Evolutionary conservation across 352 stramenopile species (phyloP).

Genomic region (Aphanomyces invadans): DNA sequence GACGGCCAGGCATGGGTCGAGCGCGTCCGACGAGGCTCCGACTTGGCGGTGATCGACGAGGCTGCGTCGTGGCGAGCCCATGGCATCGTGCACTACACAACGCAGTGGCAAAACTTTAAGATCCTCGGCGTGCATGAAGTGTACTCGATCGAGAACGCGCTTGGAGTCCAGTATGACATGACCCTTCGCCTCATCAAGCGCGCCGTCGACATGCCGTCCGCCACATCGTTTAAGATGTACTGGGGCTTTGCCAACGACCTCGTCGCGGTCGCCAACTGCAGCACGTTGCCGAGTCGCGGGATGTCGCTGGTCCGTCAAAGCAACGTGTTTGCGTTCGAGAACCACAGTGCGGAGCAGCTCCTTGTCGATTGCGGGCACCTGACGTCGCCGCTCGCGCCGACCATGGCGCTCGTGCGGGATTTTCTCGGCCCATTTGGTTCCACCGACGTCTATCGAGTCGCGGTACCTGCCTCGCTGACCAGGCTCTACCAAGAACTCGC

Average conservation of each 20-base stretch:
- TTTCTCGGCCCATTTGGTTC: not conserved
- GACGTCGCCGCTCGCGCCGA: not conserved
- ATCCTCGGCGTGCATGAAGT: not conserved
- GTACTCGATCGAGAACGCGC: not conserved
- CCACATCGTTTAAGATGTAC: constrained; percentile 1
- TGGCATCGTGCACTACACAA: not conserved
- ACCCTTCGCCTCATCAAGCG: constrained; percentile 2
- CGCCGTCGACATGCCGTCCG: not conserved
- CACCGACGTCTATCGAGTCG: not conserved
- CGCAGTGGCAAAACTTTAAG: constrained; percentile 24
- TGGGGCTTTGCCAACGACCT: constrained; percentile 4
- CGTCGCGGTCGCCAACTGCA: not conserved
- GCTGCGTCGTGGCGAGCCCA: not conserved
- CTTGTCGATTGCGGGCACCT: not conserved
- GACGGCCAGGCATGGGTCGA: not conserved
- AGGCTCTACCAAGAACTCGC: not conserved
- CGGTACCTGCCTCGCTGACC: not conserved
- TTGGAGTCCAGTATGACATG: not conserved
- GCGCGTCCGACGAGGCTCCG: not conserved
- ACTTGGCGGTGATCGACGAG: not conserved
- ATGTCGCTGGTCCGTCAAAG: not conserved
- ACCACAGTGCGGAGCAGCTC: not conserved
- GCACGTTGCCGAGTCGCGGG: not conserved
- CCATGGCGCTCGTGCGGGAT: not conserved
- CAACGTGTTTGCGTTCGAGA: not conserved